A percentile compares a stretch with the other conserved stretches of the same genome.
Conservation (phyloP, 441 rosid species). For the Eutrema salsugineum region DNA sequence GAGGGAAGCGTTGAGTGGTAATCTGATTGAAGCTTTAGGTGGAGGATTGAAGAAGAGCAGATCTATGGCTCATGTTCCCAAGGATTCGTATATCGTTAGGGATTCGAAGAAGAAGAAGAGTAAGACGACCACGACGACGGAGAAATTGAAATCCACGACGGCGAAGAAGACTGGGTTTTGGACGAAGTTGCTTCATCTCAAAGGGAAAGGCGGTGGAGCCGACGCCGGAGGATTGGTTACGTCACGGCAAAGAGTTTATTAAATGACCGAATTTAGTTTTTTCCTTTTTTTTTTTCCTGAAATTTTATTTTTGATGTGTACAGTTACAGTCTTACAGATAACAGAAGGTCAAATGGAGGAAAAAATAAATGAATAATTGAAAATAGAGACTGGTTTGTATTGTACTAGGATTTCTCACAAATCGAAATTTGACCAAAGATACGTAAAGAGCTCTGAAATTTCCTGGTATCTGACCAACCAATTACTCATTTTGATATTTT, state of each 20-base stretch:
- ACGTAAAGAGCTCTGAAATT: background rate
- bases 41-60: conserved; percentile 69
- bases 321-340: conserved; percentile 19
- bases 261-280: background rate
- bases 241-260: conserved; percentile 27
- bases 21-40: conserved; percentile 26
- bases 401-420: background rate
- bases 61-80: conserved; percentile 54
- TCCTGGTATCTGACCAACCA: conserved; percentile 5
- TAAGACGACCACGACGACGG: conserved; percentile 2
- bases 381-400: background rate
- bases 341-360: background rate
- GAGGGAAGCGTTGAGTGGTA: conserved; percentile 24
- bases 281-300: background rate
- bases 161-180: conserved; percentile 54
- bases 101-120: conserved; percentile 38
- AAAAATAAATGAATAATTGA: conserved; percentile 18
- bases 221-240: conserved; percentile 25
- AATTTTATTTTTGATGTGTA: conserved; percentile 10
- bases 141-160: conserved; percentile 35
- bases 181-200: conserved; percentile 55
- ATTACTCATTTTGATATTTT: background rate
- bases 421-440: conserved; percentile 1
- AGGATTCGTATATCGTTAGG: conserved; percentile 26
- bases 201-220: conserved; percentile 34